Conservation (phyloP, 2,329 filamentous ascomycete species). For the Colletotrichum sublineola region DNA sequence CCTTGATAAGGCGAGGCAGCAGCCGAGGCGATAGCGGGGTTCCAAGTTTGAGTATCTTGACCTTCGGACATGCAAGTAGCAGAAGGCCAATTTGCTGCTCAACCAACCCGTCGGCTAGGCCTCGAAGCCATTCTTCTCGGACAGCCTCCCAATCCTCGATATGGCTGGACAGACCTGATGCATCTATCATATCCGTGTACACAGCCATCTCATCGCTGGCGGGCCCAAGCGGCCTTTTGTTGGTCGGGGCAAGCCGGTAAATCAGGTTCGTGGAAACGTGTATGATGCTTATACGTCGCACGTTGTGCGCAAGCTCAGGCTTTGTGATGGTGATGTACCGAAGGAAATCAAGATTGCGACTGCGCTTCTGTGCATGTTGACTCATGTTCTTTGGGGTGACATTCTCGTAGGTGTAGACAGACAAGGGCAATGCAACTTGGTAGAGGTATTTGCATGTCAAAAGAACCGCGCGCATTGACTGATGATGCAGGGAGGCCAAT, state of each 20-base stretch:
- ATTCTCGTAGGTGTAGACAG: slow-evolving; percentile 14
- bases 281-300: slow-evolving; percentile 7
- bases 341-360: slow-evolving; percentile 16
- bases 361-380: slow-evolving; percentile 13
- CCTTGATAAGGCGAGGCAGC: slow-evolving; percentile 15
- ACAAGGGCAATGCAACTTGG: not conserved
- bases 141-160: slow-evolving; percentile 9
- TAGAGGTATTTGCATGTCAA: slow-evolving; percentile 15
- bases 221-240: slow-evolving; percentile 11
- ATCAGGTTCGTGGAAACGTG: slow-evolving; percentile 22
- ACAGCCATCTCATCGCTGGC: not conserved
- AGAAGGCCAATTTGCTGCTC: slow-evolving; percentile 21
- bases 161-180: not conserved
- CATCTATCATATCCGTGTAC: slow-evolving; percentile 12
- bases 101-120: slow-evolving; percentile 3
- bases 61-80: slow-evolving; percentile 8
- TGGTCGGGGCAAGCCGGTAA: slow-evolving; percentile 14
- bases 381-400: slow-evolving; percentile 7
- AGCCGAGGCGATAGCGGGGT: slow-evolving; percentile 15
- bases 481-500: slow-evolving; percentile 2
- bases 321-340: slow-evolving; percentile 18
- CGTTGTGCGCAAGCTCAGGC: not conserved
- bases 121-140: slow-evolving; percentile 7
- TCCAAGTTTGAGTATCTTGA: slow-evolving; percentile 7
- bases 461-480: slow-evolving; percentile 3